A percentile compares a stretch with the other conserved stretches of the same genome.
These are phyloP conservation scores for Cardiospermum halicacabum DNA, from an alignment of 345 rosid genomes.

Conservation along the genomic window DNA sequence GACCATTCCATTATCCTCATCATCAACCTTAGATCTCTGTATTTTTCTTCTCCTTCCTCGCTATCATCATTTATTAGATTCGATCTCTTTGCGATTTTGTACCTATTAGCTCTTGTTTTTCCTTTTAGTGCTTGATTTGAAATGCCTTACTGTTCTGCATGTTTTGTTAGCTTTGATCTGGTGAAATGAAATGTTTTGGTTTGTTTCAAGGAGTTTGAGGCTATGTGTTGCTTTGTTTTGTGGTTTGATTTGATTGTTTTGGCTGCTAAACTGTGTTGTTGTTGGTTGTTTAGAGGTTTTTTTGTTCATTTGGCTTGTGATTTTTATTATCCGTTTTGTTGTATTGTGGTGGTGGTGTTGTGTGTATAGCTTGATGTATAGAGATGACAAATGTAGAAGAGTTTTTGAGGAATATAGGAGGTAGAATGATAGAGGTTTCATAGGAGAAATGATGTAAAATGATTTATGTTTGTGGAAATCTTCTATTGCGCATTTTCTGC, in stretches of 20 bases:
- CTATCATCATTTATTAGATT: not conserved
- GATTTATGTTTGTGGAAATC: too few relatives aligned
- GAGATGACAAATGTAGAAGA: not conserved
- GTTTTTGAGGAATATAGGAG: too few relatives aligned
- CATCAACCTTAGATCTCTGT: slow-evolving; percentile 7
- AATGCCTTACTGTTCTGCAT: not conserved
- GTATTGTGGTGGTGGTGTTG: too few relatives aligned
- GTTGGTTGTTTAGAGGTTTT: not conserved
- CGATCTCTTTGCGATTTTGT: not conserved
- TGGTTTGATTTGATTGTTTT: not conserved
- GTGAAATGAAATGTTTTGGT: too few relatives aligned
- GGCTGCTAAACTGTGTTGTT: not conserved
- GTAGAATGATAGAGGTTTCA: too few relatives aligned
- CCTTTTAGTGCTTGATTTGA: not conserved
- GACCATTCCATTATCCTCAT: not conserved
- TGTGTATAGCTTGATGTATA: not conserved
- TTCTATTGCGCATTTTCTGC: too few relatives aligned
- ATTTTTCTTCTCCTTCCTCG: not conserved
- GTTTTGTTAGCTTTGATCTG: not conserved
- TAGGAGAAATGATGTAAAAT: too few relatives aligned
- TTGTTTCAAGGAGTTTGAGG: too few relatives aligned
- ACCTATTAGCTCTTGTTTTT: too few relatives aligned
- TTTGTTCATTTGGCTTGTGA: too few relatives aligned
- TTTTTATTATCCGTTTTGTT: too few relatives aligned
- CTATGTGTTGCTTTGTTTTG: not conserved